Conservation (phyloP, 2,329 filamentous ascomycete species). For the Bipolaris victoriae region DNA sequence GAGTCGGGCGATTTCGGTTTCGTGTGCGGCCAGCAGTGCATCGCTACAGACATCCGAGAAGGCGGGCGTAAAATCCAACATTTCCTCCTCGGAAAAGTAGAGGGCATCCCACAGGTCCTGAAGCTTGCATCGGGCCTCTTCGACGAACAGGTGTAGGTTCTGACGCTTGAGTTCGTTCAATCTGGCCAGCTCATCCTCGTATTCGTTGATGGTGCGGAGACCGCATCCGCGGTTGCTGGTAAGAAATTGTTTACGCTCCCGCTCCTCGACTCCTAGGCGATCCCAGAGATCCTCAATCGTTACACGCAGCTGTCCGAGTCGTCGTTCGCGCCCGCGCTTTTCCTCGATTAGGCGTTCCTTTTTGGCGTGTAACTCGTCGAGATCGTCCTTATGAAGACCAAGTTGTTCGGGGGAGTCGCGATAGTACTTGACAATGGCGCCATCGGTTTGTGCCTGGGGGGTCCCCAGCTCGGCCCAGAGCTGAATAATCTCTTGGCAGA, state of each 20-base stretch:
- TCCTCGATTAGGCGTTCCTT: slow-evolving; percentile 86
- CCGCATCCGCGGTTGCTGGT: slow-evolving; percentile 89
- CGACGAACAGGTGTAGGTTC: slow-evolving; percentile 93
- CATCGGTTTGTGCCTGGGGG: slow-evolving; percentile 90
- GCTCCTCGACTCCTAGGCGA: slow-evolving; percentile 80
- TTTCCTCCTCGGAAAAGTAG: slow-evolving; percentile 97
- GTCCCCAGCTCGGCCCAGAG: slow-evolving; percentile 96
- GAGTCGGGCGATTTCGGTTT: slow-evolving; percentile 83
- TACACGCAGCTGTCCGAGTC: slow-evolving; percentile 73
- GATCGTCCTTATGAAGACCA: slow-evolving; percentile 86
- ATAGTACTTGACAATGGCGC: slow-evolving; percentile 84
- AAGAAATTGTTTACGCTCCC: slow-evolving; percentile 83
- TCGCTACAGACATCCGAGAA: slow-evolving; percentile 98
- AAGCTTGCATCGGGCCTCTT: slow-evolving; percentile 86
- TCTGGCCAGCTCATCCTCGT: slow-evolving; percentile 84
- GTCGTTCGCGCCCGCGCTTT: slow-evolving; percentile 82
- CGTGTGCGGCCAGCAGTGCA: slow-evolving; percentile 90
- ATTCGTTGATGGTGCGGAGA: slow-evolving; percentile 91
- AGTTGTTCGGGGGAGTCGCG: slow-evolving; percentile 92
- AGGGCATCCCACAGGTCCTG: slow-evolving; percentile 95
- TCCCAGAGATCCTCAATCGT: slow-evolving; percentile 90
- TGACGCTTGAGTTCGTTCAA: slow-evolving; percentile 93
- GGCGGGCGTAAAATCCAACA: slow-evolving; percentile 96
- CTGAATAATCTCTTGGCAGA: slow-evolving; percentile 85
- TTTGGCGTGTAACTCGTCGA: slow-evolving; percentile 72